These are phyloP conservation scores for Sclerotinia borealis DNA, from an alignment of 2,329 filamentous ascomycete species.

Conservation along the genomic window DNA sequence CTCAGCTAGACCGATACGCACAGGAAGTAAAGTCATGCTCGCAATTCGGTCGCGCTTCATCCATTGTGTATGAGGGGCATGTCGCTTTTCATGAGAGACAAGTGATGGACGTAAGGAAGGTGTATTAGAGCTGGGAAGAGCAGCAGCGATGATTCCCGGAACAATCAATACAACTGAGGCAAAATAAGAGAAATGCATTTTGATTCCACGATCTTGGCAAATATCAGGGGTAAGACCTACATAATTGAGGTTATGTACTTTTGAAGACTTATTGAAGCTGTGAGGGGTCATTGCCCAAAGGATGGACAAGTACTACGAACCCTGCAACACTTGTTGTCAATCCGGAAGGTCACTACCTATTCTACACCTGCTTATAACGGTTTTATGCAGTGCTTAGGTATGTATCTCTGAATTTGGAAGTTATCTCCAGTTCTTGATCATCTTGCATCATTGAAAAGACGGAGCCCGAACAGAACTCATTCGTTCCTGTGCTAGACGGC, in stretches of 20 bases:
- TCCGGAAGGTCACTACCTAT: slow-evolving; percentile 10
- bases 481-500: background rate
- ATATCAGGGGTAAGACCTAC: background rate
- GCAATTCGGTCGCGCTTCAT: slow-evolving; percentile 16
- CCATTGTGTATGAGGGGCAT: slow-evolving; percentile 14
- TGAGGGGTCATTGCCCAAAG: background rate
- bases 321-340: slow-evolving; percentile 10
- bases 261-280: background rate
- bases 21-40: slow-evolving; percentile 31
- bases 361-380: background rate
- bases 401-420: slow-evolving; percentile 5
- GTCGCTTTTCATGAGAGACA: slow-evolving; percentile 19
- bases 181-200: slow-evolving; percentile 6
- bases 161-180: background rate
- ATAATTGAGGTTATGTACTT: background rate
- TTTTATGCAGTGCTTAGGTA: background rate
- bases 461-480: background rate
- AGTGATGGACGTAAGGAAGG: background rate
- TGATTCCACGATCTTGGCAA: background rate
- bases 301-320: background rate
- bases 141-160: background rate
- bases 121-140: background rate
- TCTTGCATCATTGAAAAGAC: background rate
- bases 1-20: slow-evolving; percentile 41
- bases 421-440: background rate